Evolutionary conservation across 768 basidiomycete species (phyloP), one percentile per base, ranked within the genome.

Genomic region (Phaeotremella skinneri): DNA sequence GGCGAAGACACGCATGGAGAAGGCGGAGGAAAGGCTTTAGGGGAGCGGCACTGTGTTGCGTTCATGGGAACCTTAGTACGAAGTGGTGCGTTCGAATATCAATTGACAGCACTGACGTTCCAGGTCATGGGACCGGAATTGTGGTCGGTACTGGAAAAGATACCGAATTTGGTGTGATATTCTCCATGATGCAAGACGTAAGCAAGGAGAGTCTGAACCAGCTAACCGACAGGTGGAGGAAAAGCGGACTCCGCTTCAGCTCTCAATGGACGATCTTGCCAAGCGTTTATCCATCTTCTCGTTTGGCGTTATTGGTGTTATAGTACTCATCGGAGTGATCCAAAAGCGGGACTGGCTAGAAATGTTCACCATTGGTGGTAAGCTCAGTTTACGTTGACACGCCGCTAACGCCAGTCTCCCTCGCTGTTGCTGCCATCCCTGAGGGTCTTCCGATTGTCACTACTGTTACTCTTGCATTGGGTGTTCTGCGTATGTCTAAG

Each of bases 301-400:
- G 2, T 97, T 98, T 64, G 88, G 85, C n/a, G 83, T 97, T 50
- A 98, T 98, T 63, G 93, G 93, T 3, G 75, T 96, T 32, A 98
- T 98, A 50, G 90, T 89, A 76, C 76, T 97, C 52, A 87, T 97
- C 62, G 94, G 93, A 6, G 85, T 93, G 16, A 78, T 86, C 62
- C 93, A 97, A 72, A 80, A 84, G 37, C 82, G 94, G 20, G 83
- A 87, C 9, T 96, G 91, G 93, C 79, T 97, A 11, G 93, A 94
- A 48, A 98, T 97, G 94, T 97, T 98, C 73, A 98, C 93, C 7
- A 98, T 98, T 62, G 93, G 93, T 81, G 92, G 92, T 93, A 69
- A 53, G 85, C 53, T 21, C 52, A 6, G 5, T 58, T n/a, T 53
- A 50, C 21, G 5, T 31, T 63, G 20, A 59, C 21, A 65, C 52